Conservation (phyloP, 106 monocot genomes). For the Xerophyta viscosa region DNA sequence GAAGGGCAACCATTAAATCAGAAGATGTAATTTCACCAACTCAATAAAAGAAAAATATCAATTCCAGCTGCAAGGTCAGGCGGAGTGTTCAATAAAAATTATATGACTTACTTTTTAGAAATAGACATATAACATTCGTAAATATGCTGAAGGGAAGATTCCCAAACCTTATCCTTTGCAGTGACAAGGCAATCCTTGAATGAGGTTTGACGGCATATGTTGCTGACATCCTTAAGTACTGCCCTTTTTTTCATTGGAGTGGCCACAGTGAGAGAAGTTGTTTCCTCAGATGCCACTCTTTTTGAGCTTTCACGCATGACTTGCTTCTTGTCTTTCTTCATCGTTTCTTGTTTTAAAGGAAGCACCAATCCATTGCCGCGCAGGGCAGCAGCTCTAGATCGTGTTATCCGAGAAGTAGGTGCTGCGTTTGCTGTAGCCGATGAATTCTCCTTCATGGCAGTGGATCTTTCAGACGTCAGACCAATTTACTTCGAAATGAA, state of each 20-base stretch:
- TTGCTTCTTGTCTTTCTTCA: slow-evolving; percentile 24
- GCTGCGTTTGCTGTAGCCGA: slow-evolving; percentile 9
- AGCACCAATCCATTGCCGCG: slow-evolving; percentile 10
- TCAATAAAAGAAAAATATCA: no score
- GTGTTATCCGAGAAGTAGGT: slow-evolving; percentile 38
- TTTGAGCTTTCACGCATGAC: slow-evolving; percentile 19
- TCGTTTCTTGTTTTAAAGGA: slow-evolving; percentile 17
- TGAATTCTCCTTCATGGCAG: slow-evolving; percentile 31
- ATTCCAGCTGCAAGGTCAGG: no score
- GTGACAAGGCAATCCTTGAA: slow-evolving; percentile 10
- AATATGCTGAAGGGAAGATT: not conserved
- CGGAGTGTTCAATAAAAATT: no score
- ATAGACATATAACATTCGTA: not conserved
- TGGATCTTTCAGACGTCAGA: no score
- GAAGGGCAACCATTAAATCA: no score
- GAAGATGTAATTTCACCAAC: no score
- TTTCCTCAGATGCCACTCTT: slow-evolving; percentile 36
- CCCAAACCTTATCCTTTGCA: slow-evolving; percentile 39
- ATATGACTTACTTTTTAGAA: no score
- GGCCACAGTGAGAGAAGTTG: slow-evolving; percentile 8
- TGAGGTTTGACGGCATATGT: slow-evolving; percentile 24
- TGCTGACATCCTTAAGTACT: slow-evolving; percentile 42
- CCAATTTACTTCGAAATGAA: no score
- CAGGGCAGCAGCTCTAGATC: slow-evolving; percentile 50
- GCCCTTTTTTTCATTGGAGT: slow-evolving; percentile 37